Conservation (phyloP, 768 basidiomycete species). For the Mycena belliarum region DNA sequence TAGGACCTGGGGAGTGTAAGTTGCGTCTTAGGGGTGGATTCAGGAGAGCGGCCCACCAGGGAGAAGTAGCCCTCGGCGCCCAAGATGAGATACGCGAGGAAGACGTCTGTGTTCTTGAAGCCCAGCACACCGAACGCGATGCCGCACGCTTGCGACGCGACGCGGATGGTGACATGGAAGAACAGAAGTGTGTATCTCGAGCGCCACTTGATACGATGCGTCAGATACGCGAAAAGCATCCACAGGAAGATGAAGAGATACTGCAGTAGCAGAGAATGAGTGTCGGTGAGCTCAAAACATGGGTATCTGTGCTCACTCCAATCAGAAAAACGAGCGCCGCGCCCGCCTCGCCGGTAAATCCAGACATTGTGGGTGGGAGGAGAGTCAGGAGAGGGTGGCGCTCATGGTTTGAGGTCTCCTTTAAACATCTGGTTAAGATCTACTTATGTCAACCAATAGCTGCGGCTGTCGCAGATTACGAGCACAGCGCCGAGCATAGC, state of each 20-base stretch:
- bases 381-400: too few relatives aligned
- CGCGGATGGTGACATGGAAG: conserved; percentile 8
- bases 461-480: too few relatives aligned
- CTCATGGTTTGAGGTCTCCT: too few relatives aligned
- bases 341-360: conserved; percentile 6
- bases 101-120: not conserved
- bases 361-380: not conserved
- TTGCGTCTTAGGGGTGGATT: too few relatives aligned
- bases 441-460: too few relatives aligned
- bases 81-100: conserved; percentile 6
- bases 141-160: conserved; percentile 1
- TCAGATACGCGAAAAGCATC: conserved; percentile 2
- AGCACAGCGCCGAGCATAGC: too few relatives aligned
- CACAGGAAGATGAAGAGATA: conserved; percentile 1
- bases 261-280: not conserved
- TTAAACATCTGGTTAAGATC: too few relatives aligned
- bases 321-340: conserved; percentile 7
- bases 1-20: not conserved
- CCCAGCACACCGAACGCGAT: conserved; percentile 10
- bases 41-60: not conserved
- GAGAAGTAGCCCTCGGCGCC: conserved; percentile 10
- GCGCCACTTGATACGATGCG: conserved; percentile 10
- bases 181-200: conserved; percentile 5
- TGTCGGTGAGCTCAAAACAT: not conserved
- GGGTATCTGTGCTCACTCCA: not conserved